Conservation (phyloP, 139 green algal genomes). For the Chloropicon primus region DNA sequence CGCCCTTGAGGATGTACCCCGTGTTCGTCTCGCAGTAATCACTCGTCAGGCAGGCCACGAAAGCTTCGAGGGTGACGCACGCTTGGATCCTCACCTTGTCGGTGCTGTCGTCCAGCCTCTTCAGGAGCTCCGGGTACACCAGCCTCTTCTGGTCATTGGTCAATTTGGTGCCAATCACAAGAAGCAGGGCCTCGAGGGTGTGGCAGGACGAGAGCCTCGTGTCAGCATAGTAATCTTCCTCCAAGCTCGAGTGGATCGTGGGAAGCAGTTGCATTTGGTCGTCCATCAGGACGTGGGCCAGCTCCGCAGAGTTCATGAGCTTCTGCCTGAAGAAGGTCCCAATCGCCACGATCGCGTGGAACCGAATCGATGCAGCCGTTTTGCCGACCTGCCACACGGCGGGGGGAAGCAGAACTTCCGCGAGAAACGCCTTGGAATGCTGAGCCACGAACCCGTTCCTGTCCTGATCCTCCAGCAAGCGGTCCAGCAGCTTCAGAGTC, state of each 20-base stretch:
- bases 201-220: slow-evolving; percentile 39
- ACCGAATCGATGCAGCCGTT: slow-evolving; percentile 47
- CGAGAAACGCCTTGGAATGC: slow-evolving; percentile 17
- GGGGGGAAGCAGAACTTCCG: slow-evolving; percentile 40
- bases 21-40: slow-evolving; percentile 32
- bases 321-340: slow-evolving; percentile 29
- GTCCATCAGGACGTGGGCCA: slow-evolving; percentile 5
- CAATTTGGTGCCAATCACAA: slow-evolving; percentile 14
- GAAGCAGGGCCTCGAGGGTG: slow-evolving; percentile 6
- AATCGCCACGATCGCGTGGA: slow-evolving; percentile 41
- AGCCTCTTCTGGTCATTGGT: slow-evolving; percentile 30
- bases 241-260: slow-evolving; percentile 40
- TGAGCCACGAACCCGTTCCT: slow-evolving; percentile 11
- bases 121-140: slow-evolving; percentile 61
- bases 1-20: slow-evolving; percentile 40
- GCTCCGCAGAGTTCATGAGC: background rate
- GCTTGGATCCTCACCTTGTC: slow-evolving; percentile 36
- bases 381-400: slow-evolving; percentile 64
- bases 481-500: slow-evolving; percentile 43
- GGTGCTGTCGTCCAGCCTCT: slow-evolving; percentile 65
- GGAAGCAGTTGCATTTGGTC: slow-evolving; percentile 31
- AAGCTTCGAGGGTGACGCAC: slow-evolving; percentile 9
- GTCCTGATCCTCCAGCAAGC: slow-evolving; percentile 35
- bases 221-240: slow-evolving; percentile 72
- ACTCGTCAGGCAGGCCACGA: background rate